Percentiles rank a stretch among this genome's conserved stretches.
Conservation (phyloP, 306 rosid species). For the Glycine latifolia region DNA sequence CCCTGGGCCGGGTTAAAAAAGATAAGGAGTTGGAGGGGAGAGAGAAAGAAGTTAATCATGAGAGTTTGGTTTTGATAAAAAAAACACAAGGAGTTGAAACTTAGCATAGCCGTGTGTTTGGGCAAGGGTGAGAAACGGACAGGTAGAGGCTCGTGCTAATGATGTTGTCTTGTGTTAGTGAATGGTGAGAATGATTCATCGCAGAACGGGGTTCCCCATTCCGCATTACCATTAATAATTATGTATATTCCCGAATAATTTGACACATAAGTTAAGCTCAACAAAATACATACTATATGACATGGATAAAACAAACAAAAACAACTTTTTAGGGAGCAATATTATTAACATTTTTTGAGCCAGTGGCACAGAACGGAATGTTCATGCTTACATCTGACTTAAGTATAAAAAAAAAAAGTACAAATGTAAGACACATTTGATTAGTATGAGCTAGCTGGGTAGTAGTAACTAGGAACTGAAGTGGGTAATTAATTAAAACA, state of each 20-base stretch:
- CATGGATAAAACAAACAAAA: conserved; percentile 47
- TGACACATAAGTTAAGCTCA: conserved; percentile 28
- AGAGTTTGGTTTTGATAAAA: conserved; percentile 59
- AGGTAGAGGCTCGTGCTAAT: conserved; percentile 71
- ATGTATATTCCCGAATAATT: conserved; percentile 30
- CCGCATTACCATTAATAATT: conserved; percentile 44
- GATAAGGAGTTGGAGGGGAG: neutral
- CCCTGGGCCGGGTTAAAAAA: conserved; percentile 38
- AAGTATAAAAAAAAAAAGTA: neutral
- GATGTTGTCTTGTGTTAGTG: conserved; percentile 92
- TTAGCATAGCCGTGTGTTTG: conserved; percentile 40
- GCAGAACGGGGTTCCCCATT: conserved; percentile 74
- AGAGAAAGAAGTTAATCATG: conserved; percentile 53
- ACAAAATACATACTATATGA: neutral
- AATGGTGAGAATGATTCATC: conserved; percentile 85
- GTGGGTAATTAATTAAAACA: neutral
- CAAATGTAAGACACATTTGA: neutral
- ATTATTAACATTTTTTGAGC: neutral
- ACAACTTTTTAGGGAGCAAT: conserved; percentile 33
- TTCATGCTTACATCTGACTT: conserved; percentile 1
- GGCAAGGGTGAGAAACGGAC: conserved; percentile 69
- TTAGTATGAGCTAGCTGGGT: neutral
- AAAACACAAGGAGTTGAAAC: conserved; percentile 51
- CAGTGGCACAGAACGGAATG: conserved; percentile 1
- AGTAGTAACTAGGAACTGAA: neutral